Percentiles rank a stretch among this genome's conserved stretches.
phyloP scores from a whole-genome alignment of 768 basidiomycete genomes.

The Trametes cubensis region DNA sequence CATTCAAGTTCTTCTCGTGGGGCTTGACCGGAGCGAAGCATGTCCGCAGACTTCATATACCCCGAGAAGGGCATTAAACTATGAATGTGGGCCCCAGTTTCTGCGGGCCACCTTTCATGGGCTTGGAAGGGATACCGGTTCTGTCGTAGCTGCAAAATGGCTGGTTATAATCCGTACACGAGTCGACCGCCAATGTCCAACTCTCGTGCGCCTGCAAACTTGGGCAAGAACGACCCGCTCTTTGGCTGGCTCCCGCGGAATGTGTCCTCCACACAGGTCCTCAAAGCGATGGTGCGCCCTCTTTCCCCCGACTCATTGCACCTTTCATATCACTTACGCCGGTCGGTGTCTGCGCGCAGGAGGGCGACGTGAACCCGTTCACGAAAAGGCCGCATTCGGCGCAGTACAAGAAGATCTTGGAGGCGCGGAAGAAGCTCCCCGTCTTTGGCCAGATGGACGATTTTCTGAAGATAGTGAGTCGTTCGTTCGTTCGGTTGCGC shows the following conservation, averaged over 20 bases:
- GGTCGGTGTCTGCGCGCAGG: too few species aligned
- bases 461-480: conserved; percentile 86
- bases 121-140: too few species aligned
- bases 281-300: conserved; percentile 30
- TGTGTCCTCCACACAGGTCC: conserved; percentile 28
- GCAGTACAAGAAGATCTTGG: conserved; percentile 86
- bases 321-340: too few species aligned
- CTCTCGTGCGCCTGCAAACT: neutral
- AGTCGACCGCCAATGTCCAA: conserved; percentile 22
- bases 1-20: neutral
- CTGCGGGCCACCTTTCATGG: too few species aligned
- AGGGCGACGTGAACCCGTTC: conserved; percentile 85
- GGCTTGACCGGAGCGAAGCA: too few species aligned
- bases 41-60: too few species aligned
- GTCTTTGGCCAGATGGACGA: conserved; percentile 92
- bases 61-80: too few species aligned
- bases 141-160: neutral
- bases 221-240: conserved; percentile 27
- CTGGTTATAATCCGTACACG: conserved; percentile 30
- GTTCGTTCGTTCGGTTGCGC: neutral
- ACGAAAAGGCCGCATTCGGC: conserved; percentile 75
- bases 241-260: conserved; percentile 32
- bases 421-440: conserved; percentile 82
- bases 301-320: too few species aligned
- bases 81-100: too few species aligned